A percentile compares a stretch with the other conserved stretches of the same genome.
These are phyloP conservation scores for Sporothrix phasma DNA, from an alignment of 2,329 filamentous ascomycete genomes.

Conservation along the genomic window DNA sequence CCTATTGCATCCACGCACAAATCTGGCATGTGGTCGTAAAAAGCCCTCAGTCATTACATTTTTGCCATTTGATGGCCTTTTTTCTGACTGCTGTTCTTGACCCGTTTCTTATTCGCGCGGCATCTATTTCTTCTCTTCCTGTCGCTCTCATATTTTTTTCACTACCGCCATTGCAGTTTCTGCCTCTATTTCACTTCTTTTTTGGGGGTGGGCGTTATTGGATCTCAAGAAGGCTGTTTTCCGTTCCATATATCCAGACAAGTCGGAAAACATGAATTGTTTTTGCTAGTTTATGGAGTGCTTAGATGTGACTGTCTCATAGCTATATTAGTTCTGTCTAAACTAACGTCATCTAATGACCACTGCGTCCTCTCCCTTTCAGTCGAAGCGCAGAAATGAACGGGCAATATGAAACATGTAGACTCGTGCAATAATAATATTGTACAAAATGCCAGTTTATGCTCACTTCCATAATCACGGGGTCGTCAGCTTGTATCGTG, in stretches of 20 bases:
- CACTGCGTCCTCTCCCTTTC: too few relatives aligned
- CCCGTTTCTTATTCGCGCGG: background rate
- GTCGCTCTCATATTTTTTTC: background rate
- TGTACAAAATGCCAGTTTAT: too few relatives aligned
- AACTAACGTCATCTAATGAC: too few relatives aligned
- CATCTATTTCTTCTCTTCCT: background rate
- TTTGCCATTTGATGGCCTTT: background rate
- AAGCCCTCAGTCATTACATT: background rate
- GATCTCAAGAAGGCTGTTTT: conserved; percentile 9
- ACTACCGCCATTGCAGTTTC: background rate
- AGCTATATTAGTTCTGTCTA: background rate
- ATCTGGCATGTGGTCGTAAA: background rate
- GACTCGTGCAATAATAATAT: too few relatives aligned
- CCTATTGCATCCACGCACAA: background rate
- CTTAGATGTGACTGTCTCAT: background rate
- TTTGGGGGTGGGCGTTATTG: conserved; percentile 7
- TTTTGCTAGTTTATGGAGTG: background rate
- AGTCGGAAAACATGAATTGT: conserved; percentile 6
- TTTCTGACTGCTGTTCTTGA: background rate
- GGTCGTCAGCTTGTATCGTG: too few relatives aligned
- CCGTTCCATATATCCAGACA: conserved; percentile 18
- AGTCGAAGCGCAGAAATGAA: too few relatives aligned
- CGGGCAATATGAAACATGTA: too few relatives aligned
- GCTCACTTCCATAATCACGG: too few relatives aligned
- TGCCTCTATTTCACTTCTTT: background rate